phyloP scores from a whole-genome alignment of 139 green algal species.

The Raphidocelis subcapitata region DNA sequence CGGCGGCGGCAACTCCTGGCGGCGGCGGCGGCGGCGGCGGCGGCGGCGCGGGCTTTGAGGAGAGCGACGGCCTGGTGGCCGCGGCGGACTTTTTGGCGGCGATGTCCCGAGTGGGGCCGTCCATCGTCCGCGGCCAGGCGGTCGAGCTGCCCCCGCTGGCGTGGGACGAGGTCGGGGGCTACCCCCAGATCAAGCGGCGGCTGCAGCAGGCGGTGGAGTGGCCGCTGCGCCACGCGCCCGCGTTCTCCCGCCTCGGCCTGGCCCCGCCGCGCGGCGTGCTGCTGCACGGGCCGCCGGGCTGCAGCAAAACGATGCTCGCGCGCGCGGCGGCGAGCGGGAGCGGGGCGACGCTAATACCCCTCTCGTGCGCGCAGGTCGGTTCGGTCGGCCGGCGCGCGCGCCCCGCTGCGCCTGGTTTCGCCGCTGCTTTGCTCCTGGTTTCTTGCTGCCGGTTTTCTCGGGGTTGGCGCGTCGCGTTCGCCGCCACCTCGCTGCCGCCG shows the following conservation, averaged over 20 bases:
- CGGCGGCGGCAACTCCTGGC: background rate
- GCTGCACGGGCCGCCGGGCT: constrained; percentile 86
- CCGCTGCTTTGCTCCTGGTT: no score
- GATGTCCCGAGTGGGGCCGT: constrained; percentile 59
- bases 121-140: constrained; percentile 54
- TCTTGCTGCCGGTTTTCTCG: no score
- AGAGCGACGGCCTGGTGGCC: constrained; percentile 6
- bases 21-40: background rate
- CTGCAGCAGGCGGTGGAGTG: constrained; percentile 82
- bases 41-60: background rate
- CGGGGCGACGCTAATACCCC: constrained; percentile 68
- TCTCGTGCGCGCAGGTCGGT: constrained; percentile 60
- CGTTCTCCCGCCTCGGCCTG: constrained; percentile 76
- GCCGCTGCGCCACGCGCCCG: constrained; percentile 66
- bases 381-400: no score
- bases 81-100: constrained; percentile 54
- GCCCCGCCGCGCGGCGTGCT: constrained; percentile 73
- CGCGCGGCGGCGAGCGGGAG: constrained; percentile 68
- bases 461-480: no score
- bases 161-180: constrained; percentile 83
- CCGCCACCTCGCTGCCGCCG: no score
- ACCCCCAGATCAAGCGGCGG: constrained; percentile 70
- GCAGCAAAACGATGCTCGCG: constrained; percentile 86
- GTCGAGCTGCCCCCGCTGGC: constrained; percentile 48
- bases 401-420: no score